Conservation (phyloP, 306 rosid genomes). For the Castanopsis chinensis region DNA sequence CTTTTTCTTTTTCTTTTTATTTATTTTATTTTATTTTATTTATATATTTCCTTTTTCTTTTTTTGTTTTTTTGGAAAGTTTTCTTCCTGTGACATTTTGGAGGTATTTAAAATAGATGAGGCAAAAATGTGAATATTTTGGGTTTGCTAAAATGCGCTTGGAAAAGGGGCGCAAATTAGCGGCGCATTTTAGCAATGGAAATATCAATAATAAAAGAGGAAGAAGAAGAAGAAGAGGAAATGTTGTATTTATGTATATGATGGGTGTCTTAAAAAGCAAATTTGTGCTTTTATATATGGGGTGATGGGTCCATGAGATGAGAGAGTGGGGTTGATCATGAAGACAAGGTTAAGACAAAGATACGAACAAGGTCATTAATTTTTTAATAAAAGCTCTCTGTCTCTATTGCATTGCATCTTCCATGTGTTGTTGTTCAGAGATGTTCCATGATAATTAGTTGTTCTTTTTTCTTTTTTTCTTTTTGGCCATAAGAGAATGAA, state of each 20-base stretch:
- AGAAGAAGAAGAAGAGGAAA: no score
- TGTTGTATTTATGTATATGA: background rate
- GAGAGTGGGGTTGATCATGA: background rate
- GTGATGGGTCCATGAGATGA: conserved; percentile 1
- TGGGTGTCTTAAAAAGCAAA: background rate
- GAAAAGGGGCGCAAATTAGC: background rate
- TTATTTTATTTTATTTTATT: conserved; percentile 10
- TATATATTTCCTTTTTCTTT: background rate
- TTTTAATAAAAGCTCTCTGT: conserved; percentile 24
- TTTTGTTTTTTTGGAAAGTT: background rate
- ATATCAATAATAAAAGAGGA: background rate
- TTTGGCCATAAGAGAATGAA: conserved; percentile 2
- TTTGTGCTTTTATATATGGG: background rate
- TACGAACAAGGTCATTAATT: background rate
- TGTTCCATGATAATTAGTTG: conserved; percentile 11
- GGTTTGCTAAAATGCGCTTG: background rate
- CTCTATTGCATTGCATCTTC: conserved; percentile 35
- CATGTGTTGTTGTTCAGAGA: conserved; percentile 30
- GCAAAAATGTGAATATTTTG: background rate
- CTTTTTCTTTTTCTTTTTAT: conserved; percentile 11
- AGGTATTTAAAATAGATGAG: background rate
- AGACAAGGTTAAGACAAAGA: conserved; percentile 25
- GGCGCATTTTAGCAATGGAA: background rate
- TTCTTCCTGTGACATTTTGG: background rate
- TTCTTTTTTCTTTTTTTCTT: background rate